phyloP scores from a whole-genome alignment of 257 asterid species.

The Orobanche coerulescens region DNA sequence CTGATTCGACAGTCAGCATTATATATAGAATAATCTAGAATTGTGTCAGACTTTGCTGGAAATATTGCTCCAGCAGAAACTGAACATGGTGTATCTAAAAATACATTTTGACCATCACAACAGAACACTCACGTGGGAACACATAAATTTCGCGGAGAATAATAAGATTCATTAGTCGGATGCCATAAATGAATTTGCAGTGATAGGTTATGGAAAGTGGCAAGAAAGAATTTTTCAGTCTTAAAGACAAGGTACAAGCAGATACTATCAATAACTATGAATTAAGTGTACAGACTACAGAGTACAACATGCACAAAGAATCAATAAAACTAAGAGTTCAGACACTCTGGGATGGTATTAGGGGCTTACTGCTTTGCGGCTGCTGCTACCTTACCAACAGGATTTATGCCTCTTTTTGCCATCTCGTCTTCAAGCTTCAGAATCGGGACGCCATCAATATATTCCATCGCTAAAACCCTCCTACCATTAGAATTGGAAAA shows the following conservation, averaged over 20 bases:
- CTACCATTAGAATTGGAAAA: constrained; percentile 35
- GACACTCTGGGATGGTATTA: constrained; percentile 39
- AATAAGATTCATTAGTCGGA: not conserved
- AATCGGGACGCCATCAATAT: constrained; percentile 86
- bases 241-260: constrained; percentile 7
- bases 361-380: constrained; percentile 94
- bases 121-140: too few relatives aligned
- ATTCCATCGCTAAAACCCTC: constrained; percentile 92
- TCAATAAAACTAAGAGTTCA: constrained; percentile 31
- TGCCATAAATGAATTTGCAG: not conserved
- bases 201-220: not conserved
- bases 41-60: not conserved
- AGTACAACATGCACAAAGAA: constrained; percentile 18
- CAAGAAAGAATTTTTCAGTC: not conserved
- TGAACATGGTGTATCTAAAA: not conserved
- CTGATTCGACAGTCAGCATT: not conserved
- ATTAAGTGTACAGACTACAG: not conserved
- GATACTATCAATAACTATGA: not conserved
- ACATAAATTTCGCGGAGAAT: too few relatives aligned
- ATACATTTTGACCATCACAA: not conserved
- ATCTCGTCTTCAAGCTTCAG: constrained; percentile 92
- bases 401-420: constrained; percentile 86
- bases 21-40: not conserved
- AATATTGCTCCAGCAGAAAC: not conserved
- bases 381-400: constrained; percentile 79